Evolutionary conservation across 306 rosid genomes (phyloP), one percentile per base, ranked within the genome.

Genomic region (Calophaca sinica): DNA sequence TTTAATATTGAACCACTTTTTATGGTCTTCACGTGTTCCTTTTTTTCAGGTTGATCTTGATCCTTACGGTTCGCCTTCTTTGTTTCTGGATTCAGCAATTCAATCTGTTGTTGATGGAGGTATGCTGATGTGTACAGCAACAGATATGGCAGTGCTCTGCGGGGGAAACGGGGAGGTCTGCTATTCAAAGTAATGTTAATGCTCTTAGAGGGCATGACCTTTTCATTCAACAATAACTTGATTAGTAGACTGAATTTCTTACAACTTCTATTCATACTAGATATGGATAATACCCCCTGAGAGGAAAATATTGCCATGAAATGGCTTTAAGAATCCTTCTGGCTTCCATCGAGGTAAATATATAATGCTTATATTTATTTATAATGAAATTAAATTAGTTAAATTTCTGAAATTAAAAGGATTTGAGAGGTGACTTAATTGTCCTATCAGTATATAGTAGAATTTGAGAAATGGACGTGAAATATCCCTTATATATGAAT

Each of bases 121-220:
- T 54, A 68, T 93, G 92, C 82, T 90, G 81, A 93, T 93, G 97
- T 90, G 97, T 54, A 93, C 97, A 5, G 98, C 97, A 78, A 93
- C 98, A 26, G 97, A 93, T 76, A 90, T 93, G 98, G 93, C 98
- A 10, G 93, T 90, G 72, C 89, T 93, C 46, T 93, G 98, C 73
- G 96, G 98, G 81, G 96, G 93, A 50, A 90, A 91, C 28, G 97
- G 97, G 84, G 97, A 93, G 86, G 98, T 90, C 80, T 93, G 97
- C 93, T 89, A 93, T 85, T 88, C 98, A 64, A 93, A 93, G 98
- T 90, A 88, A 85, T 86, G 77, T 57, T 80, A 29, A n/a, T 70
- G 31, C 62, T 75, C 72, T 74, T 80, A 41, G 72, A 46, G 52
- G 49, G 61, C 60, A 3, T 70, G 15, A 53, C 13, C 46, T 65